These are phyloP conservation scores for Scheffersomyces ergatensis DNA, from an alignment of 805 yeast species.

Conservation along the genomic window DNA sequence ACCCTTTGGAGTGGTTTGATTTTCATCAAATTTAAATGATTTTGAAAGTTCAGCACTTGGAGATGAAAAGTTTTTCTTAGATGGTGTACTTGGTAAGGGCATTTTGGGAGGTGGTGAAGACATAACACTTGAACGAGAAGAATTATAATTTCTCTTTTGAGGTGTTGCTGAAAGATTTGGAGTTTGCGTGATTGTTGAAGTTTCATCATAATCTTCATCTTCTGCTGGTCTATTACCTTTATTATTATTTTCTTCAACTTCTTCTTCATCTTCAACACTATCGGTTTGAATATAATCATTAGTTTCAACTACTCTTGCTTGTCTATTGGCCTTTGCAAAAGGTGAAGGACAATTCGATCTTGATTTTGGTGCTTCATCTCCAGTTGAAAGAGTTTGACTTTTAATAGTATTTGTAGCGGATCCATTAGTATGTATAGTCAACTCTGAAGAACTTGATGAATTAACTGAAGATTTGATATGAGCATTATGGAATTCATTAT, in stretches of 20 bases:
- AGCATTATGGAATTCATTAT: conserved; percentile 28
- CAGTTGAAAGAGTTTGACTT: background rate
- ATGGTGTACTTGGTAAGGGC: conserved; percentile 23
- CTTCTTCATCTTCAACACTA: conserved; percentile 8
- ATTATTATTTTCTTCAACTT: background rate
- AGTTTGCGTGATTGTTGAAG: background rate
- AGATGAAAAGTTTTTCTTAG: conserved; percentile 1
- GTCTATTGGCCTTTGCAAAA: conserved; percentile 41
- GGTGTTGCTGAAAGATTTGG: background rate
- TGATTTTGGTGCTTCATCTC: conserved; percentile 14
- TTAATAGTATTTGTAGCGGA: background rate
- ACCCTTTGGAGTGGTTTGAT: conserved; percentile 25
- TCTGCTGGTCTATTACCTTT: background rate
- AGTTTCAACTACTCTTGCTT: conserved; percentile 43
- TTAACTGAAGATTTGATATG: conserved; percentile 6
- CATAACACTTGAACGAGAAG: conserved; percentile 3
- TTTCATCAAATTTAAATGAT: conserved; percentile 11
- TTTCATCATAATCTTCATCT: background rate
- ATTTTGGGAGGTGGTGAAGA: conserved; percentile 40
- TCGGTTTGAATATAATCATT: conserved; percentile 13
- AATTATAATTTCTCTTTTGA: background rate
- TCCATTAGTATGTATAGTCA: background rate
- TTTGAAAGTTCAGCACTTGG: conserved; percentile 6
- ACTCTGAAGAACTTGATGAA: background rate
- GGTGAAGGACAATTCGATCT: conserved; percentile 37